phyloP scores from a whole-genome alignment of 148 eudicot species.

The Arbutus unedo region DNA sequence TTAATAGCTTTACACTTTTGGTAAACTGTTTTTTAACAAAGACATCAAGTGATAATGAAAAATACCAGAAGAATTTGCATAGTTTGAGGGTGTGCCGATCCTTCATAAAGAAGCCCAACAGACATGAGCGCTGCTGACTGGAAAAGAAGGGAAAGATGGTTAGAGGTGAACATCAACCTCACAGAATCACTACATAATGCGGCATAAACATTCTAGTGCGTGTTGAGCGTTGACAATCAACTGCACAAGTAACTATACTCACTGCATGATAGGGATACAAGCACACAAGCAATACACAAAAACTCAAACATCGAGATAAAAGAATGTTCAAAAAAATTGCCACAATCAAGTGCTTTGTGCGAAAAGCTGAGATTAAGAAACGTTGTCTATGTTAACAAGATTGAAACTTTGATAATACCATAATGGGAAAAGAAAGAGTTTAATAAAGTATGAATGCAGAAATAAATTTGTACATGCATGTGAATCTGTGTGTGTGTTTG shows the following conservation, averaged over 20 bases:
- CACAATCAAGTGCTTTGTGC: background rate
- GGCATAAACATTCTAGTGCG: background rate
- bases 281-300: background rate
- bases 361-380: background rate
- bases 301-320: background rate
- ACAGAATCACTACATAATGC: background rate
- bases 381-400: background rate
- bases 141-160: constrained; percentile 19
- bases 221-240: background rate
- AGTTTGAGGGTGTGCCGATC: constrained; percentile 91
- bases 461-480: no score
- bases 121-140: constrained; percentile 97
- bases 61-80: constrained; percentile 91
- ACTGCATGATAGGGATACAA: background rate
- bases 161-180: constrained; percentile 5
- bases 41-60: background rate
- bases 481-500: no score
- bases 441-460: background rate
- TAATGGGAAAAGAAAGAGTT: background rate
- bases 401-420: background rate
- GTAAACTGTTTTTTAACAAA: background rate
- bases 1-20: background rate
- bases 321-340: background rate
- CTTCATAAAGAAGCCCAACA: constrained; percentile 92
- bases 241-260: constrained; percentile 2